These are phyloP conservation scores for Candida gorgasii DNA, from an alignment of 805 yeast species.

Conservation along the genomic window DNA sequence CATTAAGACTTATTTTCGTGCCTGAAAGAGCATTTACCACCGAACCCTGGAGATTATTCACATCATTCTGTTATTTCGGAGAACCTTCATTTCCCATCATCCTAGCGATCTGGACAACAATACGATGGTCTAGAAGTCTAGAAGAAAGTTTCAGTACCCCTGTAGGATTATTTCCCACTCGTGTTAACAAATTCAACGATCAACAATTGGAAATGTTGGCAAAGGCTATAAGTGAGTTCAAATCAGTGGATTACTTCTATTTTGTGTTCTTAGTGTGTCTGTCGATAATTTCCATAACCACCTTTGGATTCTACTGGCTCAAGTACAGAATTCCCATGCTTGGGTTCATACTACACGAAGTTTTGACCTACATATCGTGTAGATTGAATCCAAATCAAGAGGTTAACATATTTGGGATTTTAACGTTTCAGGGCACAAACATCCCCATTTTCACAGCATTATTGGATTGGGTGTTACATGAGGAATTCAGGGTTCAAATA, in stretches of 20 bases:
- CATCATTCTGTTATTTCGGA: slow-evolving; percentile 36
- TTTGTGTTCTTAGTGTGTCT: slow-evolving; percentile 25
- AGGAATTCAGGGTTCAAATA: slow-evolving; percentile 2
- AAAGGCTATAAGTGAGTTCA: slow-evolving; percentile 18
- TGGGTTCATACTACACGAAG: slow-evolving; percentile 28
- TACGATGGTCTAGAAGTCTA: slow-evolving; percentile 22
- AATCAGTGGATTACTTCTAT: slow-evolving; percentile 32
- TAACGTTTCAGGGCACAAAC: slow-evolving; percentile 10
- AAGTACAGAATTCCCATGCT: slow-evolving; percentile 17
- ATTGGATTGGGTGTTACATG: slow-evolving; percentile 7
- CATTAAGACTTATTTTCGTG: slow-evolving; percentile 22
- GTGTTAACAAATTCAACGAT: slow-evolving; percentile 17
- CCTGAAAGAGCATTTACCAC: slow-evolving; percentile 27
- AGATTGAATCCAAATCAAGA: slow-evolving; percentile 22
- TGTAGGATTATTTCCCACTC: slow-evolving; percentile 24
- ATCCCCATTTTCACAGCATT: slow-evolving; percentile 10
- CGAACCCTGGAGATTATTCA: slow-evolving; percentile 41
- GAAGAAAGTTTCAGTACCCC: slow-evolving; percentile 25
- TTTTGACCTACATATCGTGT: slow-evolving; percentile 31
- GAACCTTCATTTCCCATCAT: slow-evolving; percentile 13
- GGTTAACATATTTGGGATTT: slow-evolving; percentile 11
- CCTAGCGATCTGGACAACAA: slow-evolving; percentile 15
- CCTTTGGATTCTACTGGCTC: slow-evolving; percentile 19
- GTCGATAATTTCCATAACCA: slow-evolving; percentile 22
- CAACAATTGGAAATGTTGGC: slow-evolving; percentile 18